Conservation (phyloP, 2,329 filamentous ascomycete species). For the Trichoderma brevicompactum region DNA sequence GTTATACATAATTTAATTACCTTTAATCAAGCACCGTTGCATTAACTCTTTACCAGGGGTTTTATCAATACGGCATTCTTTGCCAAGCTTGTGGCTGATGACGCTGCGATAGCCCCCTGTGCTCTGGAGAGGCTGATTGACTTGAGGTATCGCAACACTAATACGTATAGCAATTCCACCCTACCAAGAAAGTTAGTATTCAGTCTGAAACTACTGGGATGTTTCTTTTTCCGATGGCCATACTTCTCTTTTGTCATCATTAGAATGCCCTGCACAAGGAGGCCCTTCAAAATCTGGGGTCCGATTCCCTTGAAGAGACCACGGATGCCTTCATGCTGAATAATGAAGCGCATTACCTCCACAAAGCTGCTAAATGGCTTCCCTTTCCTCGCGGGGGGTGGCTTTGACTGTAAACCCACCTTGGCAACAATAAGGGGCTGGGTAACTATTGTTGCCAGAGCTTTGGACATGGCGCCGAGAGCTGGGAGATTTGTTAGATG, state of each 20-base stretch:
- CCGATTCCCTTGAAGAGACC: conserved; percentile 97
- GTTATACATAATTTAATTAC: not conserved
- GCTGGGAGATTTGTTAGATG: conserved; percentile 54
- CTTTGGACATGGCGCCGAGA: conserved; percentile 90
- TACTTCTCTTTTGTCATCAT: conserved; percentile 99
- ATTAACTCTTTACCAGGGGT: conserved; percentile 34
- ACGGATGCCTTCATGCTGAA: conserved; percentile 80
- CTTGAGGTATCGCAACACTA: conserved; percentile 81
- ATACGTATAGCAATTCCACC: conserved; percentile 85
- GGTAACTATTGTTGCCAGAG: conserved; percentile 86
- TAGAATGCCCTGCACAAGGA: conserved; percentile 90
- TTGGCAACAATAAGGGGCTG: conserved; percentile 98
- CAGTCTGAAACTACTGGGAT: not conserved
- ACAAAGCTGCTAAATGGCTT: conserved; percentile 92
- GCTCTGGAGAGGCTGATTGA: conserved; percentile 70
- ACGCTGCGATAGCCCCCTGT: conserved; percentile 66
- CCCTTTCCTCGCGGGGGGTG: conserved; percentile 79
- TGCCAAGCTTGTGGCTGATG: conserved; percentile 44
- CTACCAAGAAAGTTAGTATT: conserved; percentile 48
- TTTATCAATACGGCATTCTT: conserved; percentile 51
- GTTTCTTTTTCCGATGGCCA: conserved; percentile 34
- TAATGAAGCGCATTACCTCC: conserved; percentile 94
- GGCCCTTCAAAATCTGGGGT: conserved; percentile 89
- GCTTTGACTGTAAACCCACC: conserved; percentile 92
- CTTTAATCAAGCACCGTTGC: not conserved